Percentiles rank a stretch among this genome's conserved stretches.
These are phyloP conservation scores for Aspergillus egyptiacus DNA, from an alignment of 495 filamentous ascomycete species.

Conservation along the genomic window DNA sequence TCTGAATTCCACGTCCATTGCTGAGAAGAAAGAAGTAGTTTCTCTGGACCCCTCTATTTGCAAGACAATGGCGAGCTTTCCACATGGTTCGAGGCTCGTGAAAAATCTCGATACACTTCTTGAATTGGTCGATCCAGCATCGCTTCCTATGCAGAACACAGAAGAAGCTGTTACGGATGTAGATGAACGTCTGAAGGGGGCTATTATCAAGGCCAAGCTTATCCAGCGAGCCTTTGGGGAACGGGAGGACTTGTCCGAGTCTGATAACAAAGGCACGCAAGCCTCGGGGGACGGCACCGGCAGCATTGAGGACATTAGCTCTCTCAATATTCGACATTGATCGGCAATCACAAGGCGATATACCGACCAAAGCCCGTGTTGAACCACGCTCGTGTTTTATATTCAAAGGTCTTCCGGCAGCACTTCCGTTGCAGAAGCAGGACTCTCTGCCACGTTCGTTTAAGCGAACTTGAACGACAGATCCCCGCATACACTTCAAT, in stretches of 20 bases:
- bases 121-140: conserved; percentile 74
- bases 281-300: conserved; percentile 40
- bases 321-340: conserved; percentile 45
- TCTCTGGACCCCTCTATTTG: conserved; percentile 29
- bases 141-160: conserved; percentile 66
- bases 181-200: conserved; percentile 76
- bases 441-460: too few species aligned
- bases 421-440: too few species aligned
- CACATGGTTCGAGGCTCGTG: conserved; percentile 56
- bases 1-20: conserved; percentile 3
- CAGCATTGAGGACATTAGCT: conserved; percentile 52
- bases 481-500: too few species aligned
- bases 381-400: too few species aligned
- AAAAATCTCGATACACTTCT: conserved; percentile 68
- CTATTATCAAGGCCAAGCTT: conserved; percentile 72
- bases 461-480: too few species aligned
- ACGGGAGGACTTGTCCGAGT: conserved; percentile 26
- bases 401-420: conserved; percentile 1
- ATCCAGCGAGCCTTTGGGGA: conserved; percentile 70
- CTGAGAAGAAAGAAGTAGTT: conserved; percentile 9
- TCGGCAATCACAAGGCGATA: not conserved
- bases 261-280: conserved; percentile 23
- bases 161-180: conserved; percentile 82
- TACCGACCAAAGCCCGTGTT: not conserved
- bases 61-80: conserved; percentile 42